Base-by-base conservation (phyloP, 1,284 basidiomycete genomes). In the Apiotrichum gracile region DNA sequence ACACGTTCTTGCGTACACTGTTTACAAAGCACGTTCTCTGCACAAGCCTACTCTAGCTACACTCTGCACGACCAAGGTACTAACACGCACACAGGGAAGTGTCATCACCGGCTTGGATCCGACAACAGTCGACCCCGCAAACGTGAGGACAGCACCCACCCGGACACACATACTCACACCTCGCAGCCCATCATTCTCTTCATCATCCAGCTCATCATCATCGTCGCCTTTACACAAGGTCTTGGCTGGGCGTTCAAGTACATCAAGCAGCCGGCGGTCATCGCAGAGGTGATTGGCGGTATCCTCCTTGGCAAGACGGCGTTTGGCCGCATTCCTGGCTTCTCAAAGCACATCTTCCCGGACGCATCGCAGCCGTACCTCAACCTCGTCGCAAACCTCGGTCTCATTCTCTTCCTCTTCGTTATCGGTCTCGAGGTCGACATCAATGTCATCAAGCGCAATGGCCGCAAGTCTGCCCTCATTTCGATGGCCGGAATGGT, bases 381-480 rank as follows among this genome's bases (percentile, higher is more conserved):
- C 47, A 85, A 84, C 42, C 84, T 97, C 43, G 85, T 89, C 26
- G 88, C 92, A n/a, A 93, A 87, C 62, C 88, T 97, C 58, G 93
- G 94, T 21, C 82, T 96, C 16, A 88, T 91, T 67, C 83, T 97
- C 51, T 93, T 93, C 76, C 81, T 96, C 6, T 94, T 94, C 75
- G 81, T 93, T 50, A 87, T 97, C 42, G 94, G 94, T 14, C 80
- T 97, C 44, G 88, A 97, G 76, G 90, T 94, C 55, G 93, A 97
- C 63, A 77, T 83, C 0, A 77, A 78, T 6, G 78, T 94, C 58
- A 85, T 96, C 74, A 85, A 82, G 64, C 83, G 84, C 45, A 88
- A 91, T 77, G 85, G 82, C 2, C 80, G 82, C 16, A 78, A 84
- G 13, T 85, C 86, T 0, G 74, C 77, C 5, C 61, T 74, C 27